A percentile compares a stretch with the other conserved stretches of the same genome.
Evolutionary conservation across 495 filamentous ascomycete genomes (phyloP).

Genomic region (Friedmanniomyces simplex): DNA sequence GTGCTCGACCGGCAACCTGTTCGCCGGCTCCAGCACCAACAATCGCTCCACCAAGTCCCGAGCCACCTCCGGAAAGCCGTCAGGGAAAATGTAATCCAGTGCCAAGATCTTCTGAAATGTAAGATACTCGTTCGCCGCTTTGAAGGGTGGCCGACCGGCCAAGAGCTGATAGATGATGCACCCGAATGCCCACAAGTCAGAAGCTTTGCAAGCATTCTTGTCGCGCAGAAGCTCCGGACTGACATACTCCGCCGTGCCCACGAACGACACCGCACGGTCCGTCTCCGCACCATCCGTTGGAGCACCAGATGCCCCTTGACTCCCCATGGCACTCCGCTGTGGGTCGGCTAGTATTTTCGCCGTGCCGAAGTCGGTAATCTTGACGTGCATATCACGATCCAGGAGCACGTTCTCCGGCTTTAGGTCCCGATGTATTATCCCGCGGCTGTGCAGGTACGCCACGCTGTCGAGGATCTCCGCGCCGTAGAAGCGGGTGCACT

Average conservation of each 20-base stretch:
- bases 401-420: conserved; percentile 97
- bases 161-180: conserved; percentile 97
- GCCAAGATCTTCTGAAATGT: conserved; percentile 98
- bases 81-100: conserved; percentile 87
- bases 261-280: conserved; percentile 82
- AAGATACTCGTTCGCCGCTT: conserved; percentile 90
- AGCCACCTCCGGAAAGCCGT: conserved; percentile 79
- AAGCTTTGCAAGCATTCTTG: conserved; percentile 95
- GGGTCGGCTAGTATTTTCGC: conserved; percentile 70
- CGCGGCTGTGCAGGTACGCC: conserved; percentile 94
- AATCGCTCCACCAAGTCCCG: conserved; percentile 87
- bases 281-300: conserved; percentile 50
- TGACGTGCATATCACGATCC: conserved; percentile 92
- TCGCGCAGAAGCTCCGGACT: conserved; percentile 91
- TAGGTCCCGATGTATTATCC: conserved; percentile 92
- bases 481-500: conserved; percentile 89
- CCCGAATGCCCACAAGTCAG: conserved; percentile 98
- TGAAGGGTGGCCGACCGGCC: conserved; percentile 90
- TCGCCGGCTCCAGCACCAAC: conserved; percentile 79
- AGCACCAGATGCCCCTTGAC: conserved; percentile 29
- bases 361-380: conserved; percentile 98
- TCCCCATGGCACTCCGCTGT: conserved; percentile 32
- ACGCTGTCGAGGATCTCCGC: conserved; percentile 95
- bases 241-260: conserved; percentile 97
- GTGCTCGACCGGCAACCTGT: conserved; percentile 85